Conservation (phyloP, 2,329 filamentous ascomycete genomes). For the Sporothrix brunneoviolacea region DNA sequence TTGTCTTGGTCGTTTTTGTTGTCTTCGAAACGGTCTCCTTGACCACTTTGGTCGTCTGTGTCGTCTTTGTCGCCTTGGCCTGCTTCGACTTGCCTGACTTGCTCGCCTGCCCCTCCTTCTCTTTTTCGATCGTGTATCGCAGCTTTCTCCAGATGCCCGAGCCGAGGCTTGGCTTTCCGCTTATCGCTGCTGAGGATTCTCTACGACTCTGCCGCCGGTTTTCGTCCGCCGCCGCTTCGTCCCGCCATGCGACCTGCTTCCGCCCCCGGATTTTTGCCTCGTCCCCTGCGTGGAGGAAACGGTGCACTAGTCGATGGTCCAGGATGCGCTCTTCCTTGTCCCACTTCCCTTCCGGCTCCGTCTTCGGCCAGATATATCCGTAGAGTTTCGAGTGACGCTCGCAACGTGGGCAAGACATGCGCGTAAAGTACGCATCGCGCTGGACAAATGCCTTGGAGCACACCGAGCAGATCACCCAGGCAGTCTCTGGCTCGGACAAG, state of each 20-base stretch:
- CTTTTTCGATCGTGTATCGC: constrained; percentile 14
- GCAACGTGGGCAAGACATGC: constrained; percentile 80
- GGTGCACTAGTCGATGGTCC: constrained; percentile 81
- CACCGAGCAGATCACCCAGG: constrained; percentile 83
- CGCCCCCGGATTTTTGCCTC: constrained; percentile 51
- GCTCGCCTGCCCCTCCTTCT: not conserved
- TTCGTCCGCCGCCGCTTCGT: not conserved
- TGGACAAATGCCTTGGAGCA: constrained; percentile 83
- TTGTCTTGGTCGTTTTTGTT: not conserved
- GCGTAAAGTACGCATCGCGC: constrained; percentile 77
- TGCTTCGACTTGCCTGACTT: constrained; percentile 4
- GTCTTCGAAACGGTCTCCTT: constrained; percentile 1
- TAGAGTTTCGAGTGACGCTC: constrained; percentile 95
- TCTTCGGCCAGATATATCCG: constrained; percentile 94
- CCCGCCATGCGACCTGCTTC: constrained; percentile 7
- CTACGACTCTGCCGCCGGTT: not conserved
- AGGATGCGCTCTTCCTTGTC: constrained; percentile 68
- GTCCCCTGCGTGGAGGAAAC: constrained; percentile 68
- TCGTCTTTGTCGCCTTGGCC: not conserved
- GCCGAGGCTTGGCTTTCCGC: constrained; percentile 5
- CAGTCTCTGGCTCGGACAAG: constrained; percentile 66
- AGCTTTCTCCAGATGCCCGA: constrained; percentile 20
- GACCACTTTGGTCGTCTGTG: not conserved
- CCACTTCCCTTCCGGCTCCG: constrained; percentile 65
- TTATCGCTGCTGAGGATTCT: not conserved